Evolutionary conservation across 768 basidiomycete species (phyloP).

Genomic region (Zangia roseola): DNA sequence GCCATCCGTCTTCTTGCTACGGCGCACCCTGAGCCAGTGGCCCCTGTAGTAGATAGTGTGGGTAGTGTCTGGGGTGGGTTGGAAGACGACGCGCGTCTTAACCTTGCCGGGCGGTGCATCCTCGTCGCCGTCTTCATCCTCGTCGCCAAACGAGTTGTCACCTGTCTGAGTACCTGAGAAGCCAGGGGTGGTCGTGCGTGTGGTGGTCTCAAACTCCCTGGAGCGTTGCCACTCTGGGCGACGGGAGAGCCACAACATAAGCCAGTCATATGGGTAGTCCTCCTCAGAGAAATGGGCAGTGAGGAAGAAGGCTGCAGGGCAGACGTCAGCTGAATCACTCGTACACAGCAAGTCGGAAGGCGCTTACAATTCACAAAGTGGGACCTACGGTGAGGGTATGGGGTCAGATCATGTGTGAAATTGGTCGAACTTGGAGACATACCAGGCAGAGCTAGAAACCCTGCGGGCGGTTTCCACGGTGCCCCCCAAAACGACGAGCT

Average conservation of each 20-base stretch:
- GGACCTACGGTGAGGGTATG: conserved; percentile 45
- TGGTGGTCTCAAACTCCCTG: conserved; percentile 86
- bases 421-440: conserved; percentile 19
- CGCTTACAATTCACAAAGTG: conserved; percentile 85
- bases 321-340: conserved; percentile 9
- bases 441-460: conserved; percentile 83
- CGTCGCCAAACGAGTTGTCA: conserved; percentile 57
- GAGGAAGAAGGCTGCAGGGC: conserved; percentile 69
- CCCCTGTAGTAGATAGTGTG: conserved; percentile 86
- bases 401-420: conserved; percentile 8
- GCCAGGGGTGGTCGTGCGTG: conserved; percentile 64
- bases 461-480: conserved; percentile 85
- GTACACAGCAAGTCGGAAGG: not conserved
- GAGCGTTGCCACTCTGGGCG: conserved; percentile 88
- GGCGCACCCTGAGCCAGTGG: conserved; percentile 78
- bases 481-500: conserved; percentile 85
- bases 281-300: conserved; percentile 90
- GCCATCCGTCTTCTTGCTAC: conserved; percentile 67
- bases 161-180: conserved; percentile 44
- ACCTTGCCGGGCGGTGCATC: conserved; percentile 53
- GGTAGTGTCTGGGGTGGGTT: conserved; percentile 84
- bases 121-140: conserved; percentile 46
- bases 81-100: conserved; percentile 83
- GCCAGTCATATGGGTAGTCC: conserved; percentile 88
- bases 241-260: conserved; percentile 87